Evolutionary conservation across 192 early-diverging fungal genomes (phyloP), one percentile per base, ranked within the genome.

Genomic region (Coemansia sp.): DNA sequence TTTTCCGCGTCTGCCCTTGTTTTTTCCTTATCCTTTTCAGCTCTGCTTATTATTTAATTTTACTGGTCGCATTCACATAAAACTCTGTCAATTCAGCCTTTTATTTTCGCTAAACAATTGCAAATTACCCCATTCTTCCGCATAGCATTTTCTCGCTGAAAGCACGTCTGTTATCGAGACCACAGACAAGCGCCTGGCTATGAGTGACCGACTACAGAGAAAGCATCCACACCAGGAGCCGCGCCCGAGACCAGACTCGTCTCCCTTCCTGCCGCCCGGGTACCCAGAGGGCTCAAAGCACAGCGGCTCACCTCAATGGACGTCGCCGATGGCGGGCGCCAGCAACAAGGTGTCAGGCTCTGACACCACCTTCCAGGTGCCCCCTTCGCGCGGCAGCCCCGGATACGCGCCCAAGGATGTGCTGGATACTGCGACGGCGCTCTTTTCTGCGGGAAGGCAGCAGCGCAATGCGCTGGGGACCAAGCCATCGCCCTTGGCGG

Each of bases 381-480:
- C 25, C 17, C n/a, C n/a, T n/a, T n/a, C n/a, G n/a, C n/a, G n/a
- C n/a, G n/a, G n/a, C n/a, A n/a, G n/a, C n/a, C n/a, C n/a, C n/a
- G n/a, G n/a, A n/a, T n/a, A n/a, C n/a, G n/a, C n/a, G n/a, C n/a
- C n/a, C n/a, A n/a, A n/a, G n/a, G 33, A 60, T 17, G 67, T 52
- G 18, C 34, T 72, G 39, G 47, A 41, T 32, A 72, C 55, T 46
- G 68, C 68, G 4, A 33, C 56, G 1, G 68, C 68, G 2, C 58
- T 72, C 49, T 45, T 72, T 33, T 26, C 33, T 25, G 30, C 49
- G 2, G 30, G 49, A 27, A 55, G 35, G 25, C 33, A 36, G 40
- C 52, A 42, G n/a, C n/a, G n/a, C 30, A 41, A 51, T 34, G 55
- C 23, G 50, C 30, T 23, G 39, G 37, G 5, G 42, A 38, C 5